These are phyloP conservation scores for Mrakia blollopis DNA, from an alignment of 768 basidiomycete genomes.

Conservation along the genomic window DNA sequence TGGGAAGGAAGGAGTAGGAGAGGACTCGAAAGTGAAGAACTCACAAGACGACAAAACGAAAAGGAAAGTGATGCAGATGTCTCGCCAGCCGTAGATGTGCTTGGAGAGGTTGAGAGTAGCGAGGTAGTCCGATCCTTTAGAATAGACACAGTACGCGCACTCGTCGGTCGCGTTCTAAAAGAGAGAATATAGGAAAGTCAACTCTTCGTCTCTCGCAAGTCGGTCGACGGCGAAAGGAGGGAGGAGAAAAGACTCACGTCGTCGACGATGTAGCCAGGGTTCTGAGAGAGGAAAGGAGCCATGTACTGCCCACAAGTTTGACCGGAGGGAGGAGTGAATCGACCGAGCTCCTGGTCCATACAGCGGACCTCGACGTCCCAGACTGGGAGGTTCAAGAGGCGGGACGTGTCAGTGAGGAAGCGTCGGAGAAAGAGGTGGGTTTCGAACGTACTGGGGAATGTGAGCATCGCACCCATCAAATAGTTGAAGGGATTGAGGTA, in stretches of 20 bases:
- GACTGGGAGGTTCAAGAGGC: background rate
- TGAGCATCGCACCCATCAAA: conserved; percentile 14
- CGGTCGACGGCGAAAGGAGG: background rate
- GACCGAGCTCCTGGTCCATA: conserved; percentile 34
- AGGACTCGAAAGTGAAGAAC: background rate
- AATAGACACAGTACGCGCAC: conserved; percentile 38
- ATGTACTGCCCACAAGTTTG: conserved; percentile 43
- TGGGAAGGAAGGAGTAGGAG: background rate
- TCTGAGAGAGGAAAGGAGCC: conserved; percentile 35
- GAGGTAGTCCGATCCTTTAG: conserved; percentile 40
- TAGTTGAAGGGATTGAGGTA: conserved; percentile 33
- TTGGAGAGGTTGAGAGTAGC: conserved; percentile 23
- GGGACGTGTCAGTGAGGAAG: background rate
- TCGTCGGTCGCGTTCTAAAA: conserved; percentile 12
- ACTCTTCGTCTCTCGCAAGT: background rate
- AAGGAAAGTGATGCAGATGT: conserved; percentile 18
- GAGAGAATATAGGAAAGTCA: conserved; percentile 16
- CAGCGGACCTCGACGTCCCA: background rate
- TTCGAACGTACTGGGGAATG: conserved; percentile 1
- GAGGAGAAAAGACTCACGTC: background rate
- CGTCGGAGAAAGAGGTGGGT: background rate
- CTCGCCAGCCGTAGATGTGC: conserved; percentile 16
- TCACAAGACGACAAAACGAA: background rate
- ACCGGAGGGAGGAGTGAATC: conserved; percentile 40
- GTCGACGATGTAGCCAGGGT: conserved; percentile 39